Evolutionary conservation across 192 early-diverging fungal genomes (phyloP).

Genomic region (Geranomyces variabilis): DNA sequence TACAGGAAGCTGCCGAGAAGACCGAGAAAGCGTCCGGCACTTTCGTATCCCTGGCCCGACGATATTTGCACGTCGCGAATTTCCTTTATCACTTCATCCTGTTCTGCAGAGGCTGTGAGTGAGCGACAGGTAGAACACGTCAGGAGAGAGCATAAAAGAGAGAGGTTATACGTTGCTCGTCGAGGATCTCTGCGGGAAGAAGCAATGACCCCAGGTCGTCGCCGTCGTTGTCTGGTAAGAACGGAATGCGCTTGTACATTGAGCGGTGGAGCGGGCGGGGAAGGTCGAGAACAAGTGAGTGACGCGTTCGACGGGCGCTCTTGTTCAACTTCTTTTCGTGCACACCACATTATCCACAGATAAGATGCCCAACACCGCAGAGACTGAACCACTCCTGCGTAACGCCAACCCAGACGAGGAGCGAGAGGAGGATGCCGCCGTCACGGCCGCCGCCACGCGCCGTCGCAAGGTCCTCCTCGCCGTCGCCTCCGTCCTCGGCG

Average conservation of each 20-base stretch:
- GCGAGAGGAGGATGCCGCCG: no score
- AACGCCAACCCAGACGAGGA: no score
- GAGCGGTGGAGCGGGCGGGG: no score
- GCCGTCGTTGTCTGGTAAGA: neutral
- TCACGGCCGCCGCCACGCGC: no score
- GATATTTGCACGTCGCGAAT: neutral
- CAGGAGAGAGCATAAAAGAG: no score
- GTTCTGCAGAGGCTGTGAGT: neutral
- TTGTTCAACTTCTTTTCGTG: no score
- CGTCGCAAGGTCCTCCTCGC: neutral
- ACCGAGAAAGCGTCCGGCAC: conserved; percentile 1
- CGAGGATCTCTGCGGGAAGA: neutral
- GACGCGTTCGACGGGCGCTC: no score
- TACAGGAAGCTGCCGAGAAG: neutral
- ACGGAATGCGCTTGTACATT: conserved; percentile 5
- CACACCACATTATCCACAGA: no score
- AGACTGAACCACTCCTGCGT: no score
- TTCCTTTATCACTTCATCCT: neutral
- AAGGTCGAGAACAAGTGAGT: no score
- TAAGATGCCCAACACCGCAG: no score
- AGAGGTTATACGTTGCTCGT: conserved; percentile 4
- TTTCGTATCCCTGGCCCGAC: neutral
- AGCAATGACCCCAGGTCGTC: neutral
- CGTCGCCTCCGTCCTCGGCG: neutral
- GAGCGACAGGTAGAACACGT: no score